Evolutionary conservation across 2,329 filamentous ascomycete species (phyloP), one percentile per base, ranked within the genome.

Genomic region (Arthrobotrys sphaeroides): DNA sequence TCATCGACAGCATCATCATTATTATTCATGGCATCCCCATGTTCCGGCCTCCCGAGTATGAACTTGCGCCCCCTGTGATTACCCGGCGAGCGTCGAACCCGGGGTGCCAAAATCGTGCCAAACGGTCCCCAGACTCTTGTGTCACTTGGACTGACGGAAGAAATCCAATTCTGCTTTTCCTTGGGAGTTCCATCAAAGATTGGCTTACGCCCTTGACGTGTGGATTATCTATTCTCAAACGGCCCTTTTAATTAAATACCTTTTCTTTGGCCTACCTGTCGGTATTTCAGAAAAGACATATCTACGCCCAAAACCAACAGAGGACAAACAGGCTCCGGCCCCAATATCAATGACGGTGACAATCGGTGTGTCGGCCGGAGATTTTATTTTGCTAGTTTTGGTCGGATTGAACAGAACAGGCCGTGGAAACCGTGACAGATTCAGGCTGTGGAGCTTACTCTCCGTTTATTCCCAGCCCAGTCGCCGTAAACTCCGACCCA

Each of bases 401-500:
- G 61, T 13, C 49, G 43, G 43, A 16, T 55, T 45, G 3, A 28
- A n/a, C 13, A 20, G 18, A 68, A 61, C 53, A 38, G 33, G 51
- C 51, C 64, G 51, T 36, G 51, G 62, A 62, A 66, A 20, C 22
- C 28, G 47, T 59, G 59, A 61, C 22, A 26, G 51, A 60, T 73
- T 57, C 53, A 65, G 68, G 68, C 68, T 73, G 60, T 73, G 69
- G 69, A 67, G 60, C 69, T 73, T 64, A 67, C 69, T 61, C 69
- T 73, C 69, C 69, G 69, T 73, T 73, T 73, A 73, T 67, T 61
- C 51, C 69, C 69, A 73, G 62, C 36, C 16, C 43, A 67, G 43
- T 57, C 69, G 61, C 69, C 69, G 69, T 73, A 73, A 73, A 73
- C 61, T 73, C 69, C 69, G 69, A 73, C 61, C 43, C 24, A 49